phyloP scores from a whole-genome alignment of 1,284 basidiomycete species.

The Ustilago cynodontis region DNA sequence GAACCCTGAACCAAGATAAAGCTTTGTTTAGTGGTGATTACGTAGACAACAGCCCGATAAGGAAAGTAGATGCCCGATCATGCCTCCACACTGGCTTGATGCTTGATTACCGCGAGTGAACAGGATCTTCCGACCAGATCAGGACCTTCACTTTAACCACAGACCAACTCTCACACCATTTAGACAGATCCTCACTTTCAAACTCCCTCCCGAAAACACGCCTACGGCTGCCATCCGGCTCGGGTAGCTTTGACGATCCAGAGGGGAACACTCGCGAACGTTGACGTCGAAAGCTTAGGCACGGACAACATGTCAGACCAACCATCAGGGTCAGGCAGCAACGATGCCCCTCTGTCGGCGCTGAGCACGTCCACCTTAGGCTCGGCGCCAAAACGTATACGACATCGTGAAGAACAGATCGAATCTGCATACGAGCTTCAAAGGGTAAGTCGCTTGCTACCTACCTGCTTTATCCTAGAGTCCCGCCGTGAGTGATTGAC shows the following conservation, averaged over 20 bases:
- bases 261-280: background rate
- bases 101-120: slow-evolving; percentile 10
- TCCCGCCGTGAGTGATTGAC: background rate
- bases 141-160: background rate
- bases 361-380: slow-evolving; percentile 35
- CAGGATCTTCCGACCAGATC: slow-evolving; percentile 9
- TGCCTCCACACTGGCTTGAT: slow-evolving; percentile 33
- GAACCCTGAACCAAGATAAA: slow-evolving; percentile 34
- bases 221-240: background rate
- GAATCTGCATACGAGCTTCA: slow-evolving; percentile 61
- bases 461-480: background rate
- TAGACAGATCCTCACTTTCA: background rate
- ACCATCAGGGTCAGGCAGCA: slow-evolving; percentile 4
- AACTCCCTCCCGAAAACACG: background rate
- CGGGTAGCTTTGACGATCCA: background rate
- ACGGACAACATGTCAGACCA: slow-evolving; percentile 19
- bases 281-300: background rate
- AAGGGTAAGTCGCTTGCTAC: slow-evolving; percentile 35
- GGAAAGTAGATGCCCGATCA: background rate
- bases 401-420: slow-evolving; percentile 60
- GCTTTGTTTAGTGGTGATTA: slow-evolving; percentile 28
- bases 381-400: slow-evolving; percentile 44
- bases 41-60: background rate
- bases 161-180: background rate
- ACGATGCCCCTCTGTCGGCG: slow-evolving; percentile 37